Evolutionary conservation across 495 filamentous ascomycete genomes (phyloP), one percentile per base, ranked within the genome.

Genomic region (Penicillium crystallinum): DNA sequence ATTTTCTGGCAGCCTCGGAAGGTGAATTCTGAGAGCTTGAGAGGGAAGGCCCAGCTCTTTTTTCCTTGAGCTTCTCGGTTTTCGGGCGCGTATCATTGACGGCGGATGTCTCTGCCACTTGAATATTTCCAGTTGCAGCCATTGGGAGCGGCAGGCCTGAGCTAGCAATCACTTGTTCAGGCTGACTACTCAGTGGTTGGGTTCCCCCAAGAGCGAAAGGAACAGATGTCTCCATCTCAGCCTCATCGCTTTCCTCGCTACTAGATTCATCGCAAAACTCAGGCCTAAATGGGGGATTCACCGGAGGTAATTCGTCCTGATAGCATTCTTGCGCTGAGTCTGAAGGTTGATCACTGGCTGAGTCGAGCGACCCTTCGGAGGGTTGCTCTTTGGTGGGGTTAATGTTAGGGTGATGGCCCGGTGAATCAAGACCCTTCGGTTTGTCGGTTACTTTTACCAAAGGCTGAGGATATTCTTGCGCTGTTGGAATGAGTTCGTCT

Each of bases 161-260:
- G 38, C 63, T 67, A 22, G 39, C 54, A 10, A 59, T 25, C 12
- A 58, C 62, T 22, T 56, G 52, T 29, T 64, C 69, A 9, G 39
- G 30, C 31, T 72, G 71, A 49, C 57, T 68, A 47, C 50, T 50
- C 22, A 63, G 53, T 30, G 69, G 67, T 12, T 59, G 53, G 29
- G 42, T 58, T 46, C 49, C 66, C 17, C 63, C 67, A 12, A 82
- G 66, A 4, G 78, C 74, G 45, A 67, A 66, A 21, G 81, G 81
- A 5, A 80, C 63, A 59, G 73, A 70, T 12, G 77, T 59, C 38
- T 83, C 80, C 61, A 84, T 73, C n/a, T 74, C 72, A 2, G 72
- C 72, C 30, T 63, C 62, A 37, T 46, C 53, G 31, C 65, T 64
- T 11, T 66, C 59, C 17, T 51, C 37, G 29, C 54, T 55, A 48